Percentiles rank a stretch among this genome's conserved stretches.
Conservation (phyloP, 2,329 filamentous ascomycete species). For the Fulvia fulva region DNA sequence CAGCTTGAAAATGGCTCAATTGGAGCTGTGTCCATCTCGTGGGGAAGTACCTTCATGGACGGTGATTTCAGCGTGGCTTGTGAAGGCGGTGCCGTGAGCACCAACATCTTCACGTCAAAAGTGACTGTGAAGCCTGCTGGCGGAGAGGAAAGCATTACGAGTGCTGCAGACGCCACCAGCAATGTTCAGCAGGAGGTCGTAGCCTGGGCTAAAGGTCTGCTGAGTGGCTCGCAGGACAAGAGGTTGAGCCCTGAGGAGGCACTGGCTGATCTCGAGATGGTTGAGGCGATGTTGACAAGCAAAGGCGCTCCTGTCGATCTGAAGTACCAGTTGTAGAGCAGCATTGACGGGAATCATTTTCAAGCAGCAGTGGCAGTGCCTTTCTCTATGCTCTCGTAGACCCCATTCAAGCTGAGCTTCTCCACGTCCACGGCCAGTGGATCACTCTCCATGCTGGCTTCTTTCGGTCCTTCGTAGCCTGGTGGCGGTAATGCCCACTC, state of each 20-base stretch:
- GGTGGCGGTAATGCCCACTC: constrained; percentile 79
- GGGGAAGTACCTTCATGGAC: constrained; percentile 53
- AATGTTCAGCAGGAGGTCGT: constrained; percentile 59
- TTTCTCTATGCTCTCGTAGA: neutral
- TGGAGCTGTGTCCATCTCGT: constrained; percentile 56
- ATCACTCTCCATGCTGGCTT: constrained; percentile 53
- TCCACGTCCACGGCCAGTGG: constrained; percentile 43
- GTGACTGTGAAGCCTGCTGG: constrained; percentile 22
- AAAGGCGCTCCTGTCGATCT: neutral
- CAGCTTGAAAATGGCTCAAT: constrained; percentile 52
- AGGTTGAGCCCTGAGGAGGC: constrained; percentile 56
- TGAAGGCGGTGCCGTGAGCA: constrained; percentile 51
- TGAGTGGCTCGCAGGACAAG: constrained; percentile 46
- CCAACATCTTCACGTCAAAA: constrained; percentile 39
- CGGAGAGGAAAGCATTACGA: constrained; percentile 35
- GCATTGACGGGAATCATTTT: neutral
- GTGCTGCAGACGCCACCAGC: constrained; percentile 44
- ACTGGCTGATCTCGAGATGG: constrained; percentile 57
- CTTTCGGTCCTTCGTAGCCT: constrained; percentile 66
- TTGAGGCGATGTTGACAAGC: constrained; percentile 43
- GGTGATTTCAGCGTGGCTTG: constrained; percentile 56
- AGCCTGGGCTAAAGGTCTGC: constrained; percentile 56
- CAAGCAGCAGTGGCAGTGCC: neutral
- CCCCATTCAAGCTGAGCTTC: constrained; percentile 33
- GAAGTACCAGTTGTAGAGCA: neutral